Conservation (phyloP, 2,329 filamentous ascomycete genomes). For the Paecilomyces fulvus region DNA sequence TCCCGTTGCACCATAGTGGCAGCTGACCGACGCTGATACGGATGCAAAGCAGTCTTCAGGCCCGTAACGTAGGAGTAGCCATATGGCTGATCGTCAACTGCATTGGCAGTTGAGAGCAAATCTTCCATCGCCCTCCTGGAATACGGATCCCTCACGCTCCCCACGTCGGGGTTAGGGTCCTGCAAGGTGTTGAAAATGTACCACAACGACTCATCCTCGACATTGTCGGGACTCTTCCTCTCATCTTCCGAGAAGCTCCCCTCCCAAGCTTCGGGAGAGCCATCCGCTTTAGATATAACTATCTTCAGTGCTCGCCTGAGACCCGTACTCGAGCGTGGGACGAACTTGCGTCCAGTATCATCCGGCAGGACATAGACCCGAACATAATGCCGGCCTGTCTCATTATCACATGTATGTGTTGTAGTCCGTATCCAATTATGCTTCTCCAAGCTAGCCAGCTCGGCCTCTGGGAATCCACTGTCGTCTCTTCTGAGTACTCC, state of each 20-base stretch:
- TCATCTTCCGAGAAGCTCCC: conserved; percentile 13
- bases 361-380: conserved; percentile 34
- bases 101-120: conserved; percentile 17
- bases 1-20: conserved; percentile 81
- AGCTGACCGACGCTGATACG: conserved; percentile 71
- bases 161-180: conserved; percentile 28
- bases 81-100: conserved; percentile 5
- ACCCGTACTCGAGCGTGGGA: conserved; percentile 23
- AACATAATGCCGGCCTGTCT: conserved; percentile 14
- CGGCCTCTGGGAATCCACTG: conserved; percentile 10
- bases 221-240: conserved; percentile 7
- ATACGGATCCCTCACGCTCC: conserved; percentile 22
- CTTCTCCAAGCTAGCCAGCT: conserved; percentile 20
- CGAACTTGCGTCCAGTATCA: conserved; percentile 25
- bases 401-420: conserved; percentile 8
- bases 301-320: conserved; percentile 29
- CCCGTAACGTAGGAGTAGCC: conserved; percentile 21
- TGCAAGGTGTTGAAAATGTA: conserved; percentile 44
- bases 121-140: conserved; percentile 29
- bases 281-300: conserved; percentile 34
- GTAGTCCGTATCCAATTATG: conserved; percentile 28
- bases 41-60: conserved; percentile 55
- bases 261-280: conserved; percentile 30
- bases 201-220: conserved; percentile 38
- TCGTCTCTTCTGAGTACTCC: conserved; percentile 20